Evolutionary conservation across 75 land plant genomes (phyloP), one percentile per base, ranked within the genome.

Genomic region (Cupressus sempervirens): DNA sequence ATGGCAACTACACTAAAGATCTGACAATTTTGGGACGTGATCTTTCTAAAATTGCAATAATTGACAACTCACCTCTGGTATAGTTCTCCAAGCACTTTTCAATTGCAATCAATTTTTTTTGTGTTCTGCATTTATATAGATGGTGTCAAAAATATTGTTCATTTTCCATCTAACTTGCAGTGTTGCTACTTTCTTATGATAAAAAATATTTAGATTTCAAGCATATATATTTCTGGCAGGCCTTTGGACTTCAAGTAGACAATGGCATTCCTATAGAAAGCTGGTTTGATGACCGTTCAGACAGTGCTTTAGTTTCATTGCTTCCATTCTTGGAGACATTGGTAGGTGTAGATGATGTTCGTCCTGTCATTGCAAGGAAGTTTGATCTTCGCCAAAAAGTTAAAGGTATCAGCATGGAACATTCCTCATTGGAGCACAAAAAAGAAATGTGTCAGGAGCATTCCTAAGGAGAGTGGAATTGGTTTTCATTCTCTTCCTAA

Each of bases 31-130:
- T 96, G 83, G 98, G 98, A 41, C 94, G 96, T 84, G 98, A 96
- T 91, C 86, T 96, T 45, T 82, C 94, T 46, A 93, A 84, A 81
- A 92, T 94, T 12, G 86, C 90, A 15, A 96, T 96, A 53, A 76
- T 96, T 82, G 98, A 96, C 85, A 96, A 96, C 85, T 94, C 96
- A 38, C 98, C 98, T 30, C 93, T 91, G 94, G 95, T 94, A 90
- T 26, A 80, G 7, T 29, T 83, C 65, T 87, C 26, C 74, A 34
- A 18, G 53, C 34, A 12, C 11, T 14, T 46, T 43, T 26, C 81
- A 16, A 67, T 18, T 73, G 50, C 46, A 70, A 30, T 40, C 29
- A 34, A n/a, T 38, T 15, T 73, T 38, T 29, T 62, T 5, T 35
- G 29, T 70, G 15, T 70, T 9, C 48, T 72, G 29, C 46, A 84